These are phyloP conservation scores for Starmerella vaccinii DNA, from an alignment of 805 yeast genomes.

Conservation along the genomic window DNA sequence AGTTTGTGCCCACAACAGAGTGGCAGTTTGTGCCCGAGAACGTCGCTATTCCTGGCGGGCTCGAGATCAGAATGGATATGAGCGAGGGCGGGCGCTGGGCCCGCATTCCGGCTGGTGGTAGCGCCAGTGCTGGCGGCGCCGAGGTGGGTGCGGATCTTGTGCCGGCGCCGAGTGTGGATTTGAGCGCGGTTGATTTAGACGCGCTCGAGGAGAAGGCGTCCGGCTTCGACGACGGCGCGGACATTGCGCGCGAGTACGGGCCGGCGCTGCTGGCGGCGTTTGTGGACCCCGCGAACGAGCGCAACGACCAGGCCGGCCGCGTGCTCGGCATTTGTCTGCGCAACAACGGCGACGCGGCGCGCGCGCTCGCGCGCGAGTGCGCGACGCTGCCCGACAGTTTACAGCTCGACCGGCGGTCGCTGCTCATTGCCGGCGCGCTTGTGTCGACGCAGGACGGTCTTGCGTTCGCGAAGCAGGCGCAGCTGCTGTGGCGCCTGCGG, in stretches of 20 bases:
- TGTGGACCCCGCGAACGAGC: not conserved
- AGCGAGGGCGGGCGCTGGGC: conserved; percentile 68
- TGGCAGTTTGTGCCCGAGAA: conserved; percentile 64
- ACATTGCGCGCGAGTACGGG: conserved; percentile 32
- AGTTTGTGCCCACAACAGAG: conserved; percentile 50
- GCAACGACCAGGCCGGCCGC: conserved; percentile 44
- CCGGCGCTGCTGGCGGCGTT: conserved; percentile 20
- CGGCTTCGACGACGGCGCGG: conserved; percentile 49
- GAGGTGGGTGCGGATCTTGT: not conserved
- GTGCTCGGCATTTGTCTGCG: conserved; percentile 59
- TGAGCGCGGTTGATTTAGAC: conserved; percentile 31
- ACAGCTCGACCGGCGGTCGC: conserved; percentile 10
- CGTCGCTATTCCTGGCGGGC: conserved; percentile 72
- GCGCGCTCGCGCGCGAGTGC: not conserved
- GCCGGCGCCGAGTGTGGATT: not conserved
- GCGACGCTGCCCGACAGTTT: conserved; percentile 6
- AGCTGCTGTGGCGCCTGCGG: conserved; percentile 3
- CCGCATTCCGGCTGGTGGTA: conserved; percentile 35
- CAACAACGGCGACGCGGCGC: conserved; percentile 55
- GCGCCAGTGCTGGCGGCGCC: not conserved
- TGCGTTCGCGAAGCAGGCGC: not conserved
- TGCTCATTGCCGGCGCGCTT: conserved; percentile 16
- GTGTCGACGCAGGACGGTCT: conserved; percentile 18
- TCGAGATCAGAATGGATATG: conserved; percentile 63
- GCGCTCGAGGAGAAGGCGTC: conserved; percentile 47